phyloP scores from a whole-genome alignment of 208 protist species.

The Trypanosoma brucei region DNA sequence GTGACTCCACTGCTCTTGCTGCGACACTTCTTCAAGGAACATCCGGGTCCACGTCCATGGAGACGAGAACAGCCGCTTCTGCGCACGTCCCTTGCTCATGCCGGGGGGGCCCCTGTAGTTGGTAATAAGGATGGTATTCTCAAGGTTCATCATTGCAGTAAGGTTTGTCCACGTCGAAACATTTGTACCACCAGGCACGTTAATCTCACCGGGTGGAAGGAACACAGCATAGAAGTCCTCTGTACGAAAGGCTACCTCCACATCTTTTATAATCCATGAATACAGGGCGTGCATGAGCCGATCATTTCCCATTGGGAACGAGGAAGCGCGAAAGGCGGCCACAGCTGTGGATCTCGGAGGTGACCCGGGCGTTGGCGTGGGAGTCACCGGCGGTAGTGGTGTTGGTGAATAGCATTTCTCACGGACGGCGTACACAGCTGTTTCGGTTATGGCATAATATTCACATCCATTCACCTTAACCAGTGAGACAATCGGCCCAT shows the following conservation, averaged over 20 bases:
- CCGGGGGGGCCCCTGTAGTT: constrained; percentile 29
- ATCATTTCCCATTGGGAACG: constrained; percentile 28
- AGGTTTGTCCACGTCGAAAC: constrained; percentile 39
- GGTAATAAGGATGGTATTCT: constrained; percentile 38
- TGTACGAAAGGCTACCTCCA: constrained; percentile 30
- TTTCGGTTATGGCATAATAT: constrained; percentile 21
- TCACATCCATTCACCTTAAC: constrained; percentile 6
- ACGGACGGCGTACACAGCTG: constrained; percentile 16
- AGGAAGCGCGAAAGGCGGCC: constrained; percentile 30
- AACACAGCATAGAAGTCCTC: constrained; percentile 44
- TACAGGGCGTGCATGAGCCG: constrained; percentile 51
- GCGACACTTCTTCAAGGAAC: constrained; percentile 28
- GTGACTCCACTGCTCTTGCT: background rate
- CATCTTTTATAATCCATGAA: constrained; percentile 39
- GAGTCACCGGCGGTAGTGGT: background rate
- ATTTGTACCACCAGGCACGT: constrained; percentile 29
- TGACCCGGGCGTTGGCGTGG: background rate
- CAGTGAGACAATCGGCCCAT: constrained; percentile 2
- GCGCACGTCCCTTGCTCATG: constrained; percentile 5
- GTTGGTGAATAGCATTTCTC: constrained; percentile 5
- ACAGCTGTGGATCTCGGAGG: constrained; percentile 13
- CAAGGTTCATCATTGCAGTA: constrained; percentile 24
- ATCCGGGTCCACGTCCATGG: constrained; percentile 33
- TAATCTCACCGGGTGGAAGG: constrained; percentile 22
- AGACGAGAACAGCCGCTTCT: constrained; percentile 24